A percentile compares a stretch with the other conserved stretches of the same genome.
phyloP scores from a whole-genome alignment of 2,329 filamentous ascomycete genomes.

The Cordyceps javanica region DNA sequence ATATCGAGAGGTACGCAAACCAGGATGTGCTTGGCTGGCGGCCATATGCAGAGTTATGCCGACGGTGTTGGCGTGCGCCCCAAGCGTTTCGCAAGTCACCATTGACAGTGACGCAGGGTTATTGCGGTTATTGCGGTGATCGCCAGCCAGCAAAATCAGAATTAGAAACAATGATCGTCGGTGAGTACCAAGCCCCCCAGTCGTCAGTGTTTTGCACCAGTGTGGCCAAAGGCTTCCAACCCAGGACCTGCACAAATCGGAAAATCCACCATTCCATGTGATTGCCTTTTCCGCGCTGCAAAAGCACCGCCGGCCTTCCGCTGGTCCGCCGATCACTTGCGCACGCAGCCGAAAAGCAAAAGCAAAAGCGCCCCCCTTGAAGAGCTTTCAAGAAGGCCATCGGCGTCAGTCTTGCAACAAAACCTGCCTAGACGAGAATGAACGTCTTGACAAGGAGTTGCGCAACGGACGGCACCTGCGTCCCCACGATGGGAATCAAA shows the following conservation, averaged over 20 bases:
- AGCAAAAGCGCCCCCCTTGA: not conserved
- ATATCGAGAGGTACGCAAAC: too few relatives aligned
- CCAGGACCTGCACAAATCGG: not conserved
- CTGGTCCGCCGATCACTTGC: not conserved
- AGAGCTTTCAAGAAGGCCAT: not conserved
- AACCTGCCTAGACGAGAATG: not conserved
- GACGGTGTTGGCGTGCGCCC: too few relatives aligned
- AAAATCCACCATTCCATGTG: not conserved
- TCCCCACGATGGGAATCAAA: not conserved
- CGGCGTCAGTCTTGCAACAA: not conserved
- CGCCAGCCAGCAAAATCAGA: slow-evolving; percentile 5
- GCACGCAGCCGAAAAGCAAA: not conserved
- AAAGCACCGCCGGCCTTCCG: not conserved
- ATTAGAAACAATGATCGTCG: slow-evolving; percentile 8
- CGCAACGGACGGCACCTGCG: too few relatives aligned
- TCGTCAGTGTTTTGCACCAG: not conserved
- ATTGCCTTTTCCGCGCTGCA: not conserved
- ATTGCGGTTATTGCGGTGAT: not conserved
- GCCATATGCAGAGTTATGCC: too few relatives aligned
- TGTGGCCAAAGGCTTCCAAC: not conserved
- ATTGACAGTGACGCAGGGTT: not conserved
- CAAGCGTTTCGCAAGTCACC: too few relatives aligned
- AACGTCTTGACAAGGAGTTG: too few relatives aligned
- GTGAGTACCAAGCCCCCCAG: not conserved
- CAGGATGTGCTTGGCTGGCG: too few relatives aligned